Base-by-base conservation (phyloP, 2,329 filamentous ascomycete species). In the Hypoxylon rubiginosum region DNA sequence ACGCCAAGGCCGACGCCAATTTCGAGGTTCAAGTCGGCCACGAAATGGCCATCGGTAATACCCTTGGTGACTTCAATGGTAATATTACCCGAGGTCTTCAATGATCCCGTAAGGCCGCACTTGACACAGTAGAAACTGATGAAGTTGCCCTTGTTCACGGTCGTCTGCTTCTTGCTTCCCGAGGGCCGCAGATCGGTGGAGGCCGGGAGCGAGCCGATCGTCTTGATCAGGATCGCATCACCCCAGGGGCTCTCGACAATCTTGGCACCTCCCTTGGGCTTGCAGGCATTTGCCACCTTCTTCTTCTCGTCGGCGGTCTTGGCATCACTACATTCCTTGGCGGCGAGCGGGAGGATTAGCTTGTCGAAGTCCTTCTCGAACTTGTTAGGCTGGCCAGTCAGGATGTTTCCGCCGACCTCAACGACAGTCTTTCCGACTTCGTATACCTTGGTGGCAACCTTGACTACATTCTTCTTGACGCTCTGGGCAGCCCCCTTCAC, bases 41-140 rank as follows among this genome's bases (percentile, higher is more conserved):
- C 56, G 36, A 58, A 26, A 24, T 58, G 56, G 24, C 56, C 56
- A 24, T 58, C 56, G 13, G 56, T 58, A 17, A 58, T 58, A 43
- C 56, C 56, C 24, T 52, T 52, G 24, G 48, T 43, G 10, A 51
- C 48, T 4, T 32, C 56, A 32, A 58, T 51, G 26, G 56, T 58
- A 36, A 58, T 58, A 17, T 58, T 58, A 45, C 56, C 56, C 9
- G 26, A 21, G 9, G 56, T 58, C 46, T 52, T 58, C 46, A 58
- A 28, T 2, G 56, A 58, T n/a, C 56, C 56, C 1, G 46, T 45
- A 58, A 58, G 56, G 34, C 56, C 56, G 17, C 56, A 58, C 56
- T 58, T 58, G 56, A 58, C 56, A 34, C 56, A 58, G 48, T 58
- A 58, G 48, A 58, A 58, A 36, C 56, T 58, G 46, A 58, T 58